Conservation (phyloP, 106 monocot species). For the Acorus calamus region DNA sequence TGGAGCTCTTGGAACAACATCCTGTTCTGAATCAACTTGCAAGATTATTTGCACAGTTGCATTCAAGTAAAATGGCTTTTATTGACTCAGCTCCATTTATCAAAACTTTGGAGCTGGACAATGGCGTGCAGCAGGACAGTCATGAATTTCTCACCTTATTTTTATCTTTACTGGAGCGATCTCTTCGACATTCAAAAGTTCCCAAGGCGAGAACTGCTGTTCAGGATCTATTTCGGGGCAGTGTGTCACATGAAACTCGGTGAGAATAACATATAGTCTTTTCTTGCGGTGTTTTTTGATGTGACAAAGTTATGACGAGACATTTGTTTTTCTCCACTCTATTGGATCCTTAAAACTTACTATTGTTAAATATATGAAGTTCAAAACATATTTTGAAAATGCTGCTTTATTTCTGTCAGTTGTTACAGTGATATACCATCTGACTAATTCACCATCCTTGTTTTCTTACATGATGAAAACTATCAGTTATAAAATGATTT, state of each 20-base stretch:
- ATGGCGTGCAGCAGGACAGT: conserved; percentile 93
- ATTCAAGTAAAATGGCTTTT: conserved; percentile 74
- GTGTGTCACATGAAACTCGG: conserved; percentile 87
- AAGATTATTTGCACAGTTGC: conserved; percentile 76
- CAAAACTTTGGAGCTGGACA: conserved; percentile 89
- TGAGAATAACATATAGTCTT: conserved; percentile 15
- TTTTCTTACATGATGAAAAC: too few species aligned
- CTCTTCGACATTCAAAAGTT: conserved; percentile 60
- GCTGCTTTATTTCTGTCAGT: too few species aligned
- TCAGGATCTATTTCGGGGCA: conserved; percentile 88
- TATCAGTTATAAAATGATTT: too few species aligned
- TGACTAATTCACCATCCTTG: too few species aligned
- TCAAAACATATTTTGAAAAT: too few species aligned
- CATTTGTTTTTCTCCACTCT: too few species aligned
- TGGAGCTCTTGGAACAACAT: conserved; percentile 55
- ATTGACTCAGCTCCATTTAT: conserved; percentile 96
- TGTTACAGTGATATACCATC: too few species aligned
- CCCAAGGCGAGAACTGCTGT: conserved; percentile 54
- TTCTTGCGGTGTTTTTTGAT: too few species aligned
- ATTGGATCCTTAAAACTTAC: too few species aligned
- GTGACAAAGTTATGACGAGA: too few species aligned
- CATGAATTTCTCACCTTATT: conserved; percentile 98
- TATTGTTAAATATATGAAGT: too few species aligned
- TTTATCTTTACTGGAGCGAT: conserved; percentile 82
- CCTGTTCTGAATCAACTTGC: conserved; percentile 86